Conservation (phyloP, 192 early-diverging fungal genomes). For the Anaeromyces robustus region DNA sequence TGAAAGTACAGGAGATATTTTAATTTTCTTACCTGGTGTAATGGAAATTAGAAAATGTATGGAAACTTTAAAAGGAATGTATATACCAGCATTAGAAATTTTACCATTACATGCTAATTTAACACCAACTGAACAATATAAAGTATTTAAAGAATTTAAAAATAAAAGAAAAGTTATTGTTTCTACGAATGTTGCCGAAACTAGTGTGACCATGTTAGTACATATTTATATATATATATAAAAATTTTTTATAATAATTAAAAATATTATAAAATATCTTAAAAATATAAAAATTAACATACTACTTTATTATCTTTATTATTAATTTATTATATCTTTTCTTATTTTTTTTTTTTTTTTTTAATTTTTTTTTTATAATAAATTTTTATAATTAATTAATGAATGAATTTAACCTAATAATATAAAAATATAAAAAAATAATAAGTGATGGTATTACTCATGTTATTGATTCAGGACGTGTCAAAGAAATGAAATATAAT, state of each 20-base stretch:
- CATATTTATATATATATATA: neutral
- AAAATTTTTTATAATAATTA: too few relatives aligned
- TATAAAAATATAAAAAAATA: too few relatives aligned
- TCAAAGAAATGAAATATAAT: conserved; percentile 50
- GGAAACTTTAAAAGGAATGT: conserved; percentile 29
- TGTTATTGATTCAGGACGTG: conserved; percentile 62
- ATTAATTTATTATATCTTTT: too few relatives aligned
- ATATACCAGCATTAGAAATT: conserved; percentile 23
- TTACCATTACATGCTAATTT: conserved; percentile 51
- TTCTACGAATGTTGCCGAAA: conserved; percentile 69
- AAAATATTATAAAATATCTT: too few relatives aligned
- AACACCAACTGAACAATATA: conserved; percentile 45
- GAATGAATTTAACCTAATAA: too few relatives aligned
- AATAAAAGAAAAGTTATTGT: conserved; percentile 48
- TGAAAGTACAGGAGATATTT: conserved; percentile 35
- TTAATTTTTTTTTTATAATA: too few relatives aligned
- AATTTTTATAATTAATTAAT: too few relatives aligned
- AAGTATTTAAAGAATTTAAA: conserved; percentile 16
- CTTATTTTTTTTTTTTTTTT: too few relatives aligned
- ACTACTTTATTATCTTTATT: too few relatives aligned
- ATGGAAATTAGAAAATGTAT: conserved; percentile 46
- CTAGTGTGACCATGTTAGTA: conserved; percentile 50
- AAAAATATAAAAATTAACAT: too few relatives aligned
- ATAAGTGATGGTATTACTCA: conserved; percentile 35
- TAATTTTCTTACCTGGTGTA: conserved; percentile 58